Percentiles rank a stretch among this genome's conserved stretches.
phyloP scores from a whole-genome alignment of 306 rosid genomes.

The Rosa persica region DNA sequence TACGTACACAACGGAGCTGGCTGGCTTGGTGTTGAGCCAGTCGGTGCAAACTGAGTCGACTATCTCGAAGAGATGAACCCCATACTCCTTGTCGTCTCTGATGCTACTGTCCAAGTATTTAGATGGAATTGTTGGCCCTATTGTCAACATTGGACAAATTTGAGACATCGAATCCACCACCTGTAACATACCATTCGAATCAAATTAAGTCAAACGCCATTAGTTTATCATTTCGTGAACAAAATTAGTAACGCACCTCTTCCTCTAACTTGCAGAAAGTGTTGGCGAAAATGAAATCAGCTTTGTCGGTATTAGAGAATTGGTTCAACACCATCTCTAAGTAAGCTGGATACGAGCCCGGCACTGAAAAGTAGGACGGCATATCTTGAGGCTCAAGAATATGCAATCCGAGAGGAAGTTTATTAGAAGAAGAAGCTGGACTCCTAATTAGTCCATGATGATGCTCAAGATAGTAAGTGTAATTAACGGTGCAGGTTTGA shows the following conservation, averaged over 20 bases:
- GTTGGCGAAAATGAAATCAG: constrained; percentile 57
- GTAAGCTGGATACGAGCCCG: constrained; percentile 54
- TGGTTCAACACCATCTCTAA: constrained; percentile 49
- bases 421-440: neutral
- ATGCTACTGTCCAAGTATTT: constrained; percentile 41
- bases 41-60: constrained; percentile 26
- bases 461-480: constrained; percentile 36
- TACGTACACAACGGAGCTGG: constrained; percentile 42
- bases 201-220: too few species aligned
- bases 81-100: constrained; percentile 46
- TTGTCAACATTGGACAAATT: constrained; percentile 41
- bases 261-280: constrained; percentile 58
- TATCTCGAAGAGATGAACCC: constrained; percentile 30
- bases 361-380: constrained; percentile 45
- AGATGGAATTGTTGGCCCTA: constrained; percentile 66
- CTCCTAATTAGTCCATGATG: constrained; percentile 32
- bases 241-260: constrained; percentile 32
- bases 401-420: constrained; percentile 44
- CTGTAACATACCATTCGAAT: constrained; percentile 15
- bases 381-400: constrained; percentile 43
- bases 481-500: constrained; percentile 52
- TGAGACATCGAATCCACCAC: constrained; percentile 55
- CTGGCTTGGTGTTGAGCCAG: constrained; percentile 50
- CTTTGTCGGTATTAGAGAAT: constrained; percentile 41
- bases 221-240: neutral